Conservation (phyloP, 768 basidiomycete species). For the Boletellus emodensis region DNA sequence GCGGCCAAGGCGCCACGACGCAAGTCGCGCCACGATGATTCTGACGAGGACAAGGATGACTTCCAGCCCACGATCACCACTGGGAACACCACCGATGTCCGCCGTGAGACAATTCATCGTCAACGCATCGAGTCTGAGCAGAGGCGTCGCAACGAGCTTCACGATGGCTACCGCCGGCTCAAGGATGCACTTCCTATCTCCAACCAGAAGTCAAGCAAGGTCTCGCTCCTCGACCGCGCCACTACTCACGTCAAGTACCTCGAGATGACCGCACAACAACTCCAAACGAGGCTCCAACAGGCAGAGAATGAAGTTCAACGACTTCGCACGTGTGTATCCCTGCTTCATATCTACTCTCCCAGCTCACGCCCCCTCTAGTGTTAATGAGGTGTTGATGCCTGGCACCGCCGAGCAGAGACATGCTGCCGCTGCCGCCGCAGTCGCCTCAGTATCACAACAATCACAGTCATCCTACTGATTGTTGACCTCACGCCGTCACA, state of each 20-base stretch:
- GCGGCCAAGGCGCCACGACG: constrained; percentile 48
- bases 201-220: constrained; percentile 93
- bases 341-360: background rate
- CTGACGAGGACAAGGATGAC: constrained; percentile 72
- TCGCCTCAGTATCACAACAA: constrained; percentile 47
- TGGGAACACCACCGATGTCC: constrained; percentile 55
- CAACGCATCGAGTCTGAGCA: constrained; percentile 95
- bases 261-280: constrained; percentile 71
- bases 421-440: constrained; percentile 53
- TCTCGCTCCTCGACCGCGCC: constrained; percentile 83
- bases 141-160: constrained; percentile 85
- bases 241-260: constrained; percentile 85
- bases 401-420: constrained; percentile 72
- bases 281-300: constrained; percentile 47
- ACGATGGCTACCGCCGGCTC: constrained; percentile 86
- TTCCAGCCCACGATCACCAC: constrained; percentile 52
- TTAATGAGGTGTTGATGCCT: constrained; percentile 89
- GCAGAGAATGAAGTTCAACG: background rate
- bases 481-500: constrained; percentile 16
- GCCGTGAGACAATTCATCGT: constrained; percentile 86
- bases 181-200: constrained; percentile 86
- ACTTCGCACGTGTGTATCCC: background rate
- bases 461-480: constrained; percentile 44
- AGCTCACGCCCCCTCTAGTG: constrained; percentile 33
- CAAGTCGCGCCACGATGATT: constrained; percentile 57